These are phyloP conservation scores for Russula compacta DNA, from an alignment of 768 basidiomycete species.

Conservation along the genomic window DNA sequence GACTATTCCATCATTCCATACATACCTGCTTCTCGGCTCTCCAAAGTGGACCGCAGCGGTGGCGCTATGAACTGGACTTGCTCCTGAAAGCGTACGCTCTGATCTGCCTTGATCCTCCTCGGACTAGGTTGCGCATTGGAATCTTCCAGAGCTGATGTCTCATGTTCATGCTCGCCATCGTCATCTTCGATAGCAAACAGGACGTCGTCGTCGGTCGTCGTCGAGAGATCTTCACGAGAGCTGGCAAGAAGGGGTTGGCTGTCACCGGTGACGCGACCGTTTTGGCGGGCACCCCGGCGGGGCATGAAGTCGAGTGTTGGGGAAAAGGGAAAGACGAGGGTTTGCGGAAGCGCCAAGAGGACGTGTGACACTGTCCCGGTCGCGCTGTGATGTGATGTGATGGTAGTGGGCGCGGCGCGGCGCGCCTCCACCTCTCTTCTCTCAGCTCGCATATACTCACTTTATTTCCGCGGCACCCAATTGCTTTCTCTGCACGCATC, in stretches of 20 bases:
- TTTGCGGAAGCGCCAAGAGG: too few relatives aligned
- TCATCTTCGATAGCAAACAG: conserved; percentile 50
- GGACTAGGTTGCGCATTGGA: not conserved
- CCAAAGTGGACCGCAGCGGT: conserved; percentile 57
- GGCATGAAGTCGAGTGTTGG: conserved; percentile 6
- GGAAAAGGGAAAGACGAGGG: not conserved
- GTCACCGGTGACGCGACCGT: conserved; percentile 31
- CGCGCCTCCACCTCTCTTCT: too few relatives aligned
- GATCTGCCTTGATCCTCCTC: conserved; percentile 19
- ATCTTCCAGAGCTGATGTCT: conserved; percentile 27
- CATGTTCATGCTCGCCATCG: conserved; percentile 30
- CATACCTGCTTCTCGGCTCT: conserved; percentile 78
- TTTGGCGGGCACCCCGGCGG: conserved; percentile 13
- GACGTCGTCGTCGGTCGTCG: conserved; percentile 26
- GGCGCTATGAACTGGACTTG: conserved; percentile 62
- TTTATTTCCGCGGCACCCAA: too few relatives aligned
- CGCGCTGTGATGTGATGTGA: too few relatives aligned
- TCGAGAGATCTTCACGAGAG: conserved; percentile 31
- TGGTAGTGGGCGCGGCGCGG: too few relatives aligned
- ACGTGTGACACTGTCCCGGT: too few relatives aligned
- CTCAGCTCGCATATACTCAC: too few relatives aligned
- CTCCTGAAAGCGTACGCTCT: conserved; percentile 52
- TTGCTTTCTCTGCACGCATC: too few relatives aligned
- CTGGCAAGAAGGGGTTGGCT: conserved; percentile 49
- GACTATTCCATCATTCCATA: conserved; percentile 14